phyloP scores from a whole-genome alignment of 495 filamentous ascomycete species.

The Aspergillus steynii region DNA sequence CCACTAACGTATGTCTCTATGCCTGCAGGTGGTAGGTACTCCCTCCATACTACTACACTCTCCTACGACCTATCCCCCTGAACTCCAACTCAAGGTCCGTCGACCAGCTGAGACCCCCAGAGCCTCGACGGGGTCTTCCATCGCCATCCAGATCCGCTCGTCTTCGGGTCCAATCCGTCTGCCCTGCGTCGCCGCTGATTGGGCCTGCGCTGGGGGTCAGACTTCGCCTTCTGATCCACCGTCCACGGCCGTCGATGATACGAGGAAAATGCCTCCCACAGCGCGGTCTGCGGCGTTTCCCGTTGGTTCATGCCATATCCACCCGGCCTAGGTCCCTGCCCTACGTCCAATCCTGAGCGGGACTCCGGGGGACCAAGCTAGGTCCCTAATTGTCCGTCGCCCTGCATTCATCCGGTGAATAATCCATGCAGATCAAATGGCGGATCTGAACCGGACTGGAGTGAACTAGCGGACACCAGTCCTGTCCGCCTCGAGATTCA shows the following conservation, averaged over 20 bases:
- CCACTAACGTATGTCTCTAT: too few species aligned
- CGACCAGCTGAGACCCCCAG: too few species aligned
- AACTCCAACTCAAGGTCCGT: too few species aligned
- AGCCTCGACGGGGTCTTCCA: neutral
- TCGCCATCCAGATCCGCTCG: neutral
- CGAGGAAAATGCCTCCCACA: slow-evolving; percentile 23
- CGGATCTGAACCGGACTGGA: neutral
- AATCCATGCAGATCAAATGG: neutral
- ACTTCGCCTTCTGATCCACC: slow-evolving; percentile 7
- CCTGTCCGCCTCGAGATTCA: too few species aligned
- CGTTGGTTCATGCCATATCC: slow-evolving; percentile 12
- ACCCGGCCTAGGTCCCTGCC: slow-evolving; percentile 2
- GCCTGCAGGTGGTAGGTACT: too few species aligned
- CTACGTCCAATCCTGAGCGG: slow-evolving; percentile 1
- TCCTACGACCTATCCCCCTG: too few species aligned
- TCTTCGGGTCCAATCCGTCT: too few species aligned
- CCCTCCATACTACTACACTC: too few species aligned
- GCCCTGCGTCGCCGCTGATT: too few species aligned
- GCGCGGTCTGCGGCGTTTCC: slow-evolving; percentile 5
- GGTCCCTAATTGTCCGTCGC: slow-evolving; percentile 20
- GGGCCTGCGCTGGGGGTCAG: neutral
- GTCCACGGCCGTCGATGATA: slow-evolving; percentile 16
- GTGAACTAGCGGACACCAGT: too few species aligned
- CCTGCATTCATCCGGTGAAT: slow-evolving; percentile 5
- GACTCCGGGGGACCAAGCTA: neutral